Evolutionary conservation across 352 stramenopile species (phyloP).

Genomic region (Halophytophthora batemanensis): DNA sequence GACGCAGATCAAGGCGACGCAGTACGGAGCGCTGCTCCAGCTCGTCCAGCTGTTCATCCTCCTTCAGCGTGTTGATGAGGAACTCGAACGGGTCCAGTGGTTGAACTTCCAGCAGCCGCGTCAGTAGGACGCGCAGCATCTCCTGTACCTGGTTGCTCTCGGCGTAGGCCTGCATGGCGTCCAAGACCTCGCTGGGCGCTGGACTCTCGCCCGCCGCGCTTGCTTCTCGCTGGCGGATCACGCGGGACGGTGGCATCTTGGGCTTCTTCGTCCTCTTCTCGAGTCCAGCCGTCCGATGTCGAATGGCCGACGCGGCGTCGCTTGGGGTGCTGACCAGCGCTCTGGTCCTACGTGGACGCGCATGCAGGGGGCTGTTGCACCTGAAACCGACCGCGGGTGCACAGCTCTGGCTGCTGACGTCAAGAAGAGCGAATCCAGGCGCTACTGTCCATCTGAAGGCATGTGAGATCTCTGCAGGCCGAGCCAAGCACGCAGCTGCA

Average conservation of each 20-base stretch:
- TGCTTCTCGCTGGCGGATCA: constrained; percentile 29
- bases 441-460: too few species aligned
- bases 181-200: constrained; percentile 33
- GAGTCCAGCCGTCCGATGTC: not conserved
- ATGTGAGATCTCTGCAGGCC: too few species aligned
- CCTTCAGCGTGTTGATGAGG: constrained; percentile 51
- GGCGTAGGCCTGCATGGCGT: constrained; percentile 60
- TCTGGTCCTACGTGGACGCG: too few species aligned
- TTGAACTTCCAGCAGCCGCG: constrained; percentile 53
- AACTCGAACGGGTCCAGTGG: constrained; percentile 67
- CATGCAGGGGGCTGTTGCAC: too few species aligned
- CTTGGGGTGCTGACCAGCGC: not conserved
- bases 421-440: too few species aligned
- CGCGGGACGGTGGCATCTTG: constrained; percentile 29
- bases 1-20: constrained; percentile 54
- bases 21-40: constrained; percentile 41
- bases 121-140: constrained; percentile 61
- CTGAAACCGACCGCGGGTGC: too few species aligned
- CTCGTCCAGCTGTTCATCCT: constrained; percentile 50
- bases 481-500: too few species aligned
- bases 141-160: constrained; percentile 56
- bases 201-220: constrained; percentile 10
- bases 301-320: not conserved
- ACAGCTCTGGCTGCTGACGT: too few species aligned
- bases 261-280: not conserved